Percentiles rank a stretch among this genome's conserved stretches.
These are phyloP conservation scores for Schoenoplectus triqueter DNA, from an alignment of 202 grass and related monocot genomes.

Conservation along the genomic window DNA sequence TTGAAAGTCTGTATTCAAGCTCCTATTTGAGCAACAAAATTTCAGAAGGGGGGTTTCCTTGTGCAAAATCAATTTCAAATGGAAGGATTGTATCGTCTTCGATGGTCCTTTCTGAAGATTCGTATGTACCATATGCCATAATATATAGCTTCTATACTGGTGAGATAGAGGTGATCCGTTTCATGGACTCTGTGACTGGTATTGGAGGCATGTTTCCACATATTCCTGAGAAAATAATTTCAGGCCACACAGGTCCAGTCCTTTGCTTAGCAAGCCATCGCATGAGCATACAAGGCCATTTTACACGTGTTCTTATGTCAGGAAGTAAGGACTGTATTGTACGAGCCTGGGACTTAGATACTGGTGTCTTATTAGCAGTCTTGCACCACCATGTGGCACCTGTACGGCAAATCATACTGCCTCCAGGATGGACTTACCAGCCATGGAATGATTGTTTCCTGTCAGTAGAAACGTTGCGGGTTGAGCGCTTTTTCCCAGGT, in stretches of 20 bases:
- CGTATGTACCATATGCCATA: conserved; percentile 77
- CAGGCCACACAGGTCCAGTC: conserved; percentile 82
- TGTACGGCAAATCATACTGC: conserved; percentile 82
- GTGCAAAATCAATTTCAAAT: conserved; percentile 50
- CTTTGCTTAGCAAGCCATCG: conserved; percentile 88
- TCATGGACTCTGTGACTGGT: conserved; percentile 67
- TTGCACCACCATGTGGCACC: conserved; percentile 86
- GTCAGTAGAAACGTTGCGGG: conserved; percentile 82
- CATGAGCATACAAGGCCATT: conserved; percentile 54
- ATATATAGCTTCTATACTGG: conserved; percentile 95
- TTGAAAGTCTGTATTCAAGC: conserved; percentile 51
- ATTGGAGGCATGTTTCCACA: conserved; percentile 64
- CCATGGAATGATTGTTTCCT: conserved; percentile 94
- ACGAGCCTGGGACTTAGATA: conserved; percentile 80
- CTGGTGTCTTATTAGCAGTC: conserved; percentile 63
- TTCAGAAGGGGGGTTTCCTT: conserved; percentile 68
- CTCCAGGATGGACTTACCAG: conserved; percentile 60
- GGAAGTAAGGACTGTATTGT: conserved; percentile 77
- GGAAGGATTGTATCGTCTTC: conserved; percentile 80
- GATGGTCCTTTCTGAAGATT: conserved; percentile 88
- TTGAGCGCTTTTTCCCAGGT: conserved; percentile 94
- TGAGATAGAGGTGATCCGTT: conserved; percentile 87
- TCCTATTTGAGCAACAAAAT: conserved; percentile 59
- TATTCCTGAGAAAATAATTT: conserved; percentile 75
- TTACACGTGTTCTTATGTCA: conserved; percentile 67